Conservation (phyloP, 805 yeast species). For the Saccharomyces cerevisiae region DNA sequence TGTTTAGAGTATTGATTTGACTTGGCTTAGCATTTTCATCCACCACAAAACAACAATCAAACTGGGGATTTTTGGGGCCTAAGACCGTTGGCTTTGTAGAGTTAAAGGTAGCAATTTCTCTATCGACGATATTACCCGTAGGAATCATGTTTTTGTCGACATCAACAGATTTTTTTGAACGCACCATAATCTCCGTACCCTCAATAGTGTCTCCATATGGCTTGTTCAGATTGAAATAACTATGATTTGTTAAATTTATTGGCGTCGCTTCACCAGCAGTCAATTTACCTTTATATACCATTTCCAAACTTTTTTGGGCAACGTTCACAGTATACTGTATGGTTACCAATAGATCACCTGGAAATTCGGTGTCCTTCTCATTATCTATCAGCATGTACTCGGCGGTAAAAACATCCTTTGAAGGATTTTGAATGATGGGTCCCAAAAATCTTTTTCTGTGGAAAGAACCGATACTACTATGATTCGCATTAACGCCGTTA, state of each 20-base stretch:
- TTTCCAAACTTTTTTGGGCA: slow-evolving; percentile 31
- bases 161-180: slow-evolving; percentile 35
- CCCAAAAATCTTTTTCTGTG: slow-evolving; percentile 45
- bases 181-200: slow-evolving; percentile 34
- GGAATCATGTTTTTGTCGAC: slow-evolving; percentile 36
- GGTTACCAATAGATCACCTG: slow-evolving; percentile 43
- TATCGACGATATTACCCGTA: slow-evolving; percentile 37
- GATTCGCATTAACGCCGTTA: slow-evolving; percentile 39
- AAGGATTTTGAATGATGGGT: slow-evolving; percentile 37
- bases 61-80: slow-evolving; percentile 26
- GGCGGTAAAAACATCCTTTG: slow-evolving; percentile 26
- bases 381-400: slow-evolving; percentile 37
- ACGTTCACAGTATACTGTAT: slow-evolving; percentile 40
- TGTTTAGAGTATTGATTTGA: slow-evolving; percentile 30
- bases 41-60: slow-evolving; percentile 44
- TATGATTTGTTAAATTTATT: slow-evolving; percentile 53
- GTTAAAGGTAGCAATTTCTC: slow-evolving; percentile 22
- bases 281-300: slow-evolving; percentile 38
- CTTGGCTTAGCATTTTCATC: slow-evolving; percentile 15
- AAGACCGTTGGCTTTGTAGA: slow-evolving; percentile 22
- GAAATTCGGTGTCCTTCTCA: slow-evolving; percentile 49
- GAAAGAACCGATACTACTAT: slow-evolving; percentile 48
- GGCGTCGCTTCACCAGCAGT: slow-evolving; percentile 36
- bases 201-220: slow-evolving; percentile 24
- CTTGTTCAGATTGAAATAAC: slow-evolving; percentile 47